phyloP scores from a whole-genome alignment of 495 filamentous ascomycete species.

The Daldinia decipiens region DNA sequence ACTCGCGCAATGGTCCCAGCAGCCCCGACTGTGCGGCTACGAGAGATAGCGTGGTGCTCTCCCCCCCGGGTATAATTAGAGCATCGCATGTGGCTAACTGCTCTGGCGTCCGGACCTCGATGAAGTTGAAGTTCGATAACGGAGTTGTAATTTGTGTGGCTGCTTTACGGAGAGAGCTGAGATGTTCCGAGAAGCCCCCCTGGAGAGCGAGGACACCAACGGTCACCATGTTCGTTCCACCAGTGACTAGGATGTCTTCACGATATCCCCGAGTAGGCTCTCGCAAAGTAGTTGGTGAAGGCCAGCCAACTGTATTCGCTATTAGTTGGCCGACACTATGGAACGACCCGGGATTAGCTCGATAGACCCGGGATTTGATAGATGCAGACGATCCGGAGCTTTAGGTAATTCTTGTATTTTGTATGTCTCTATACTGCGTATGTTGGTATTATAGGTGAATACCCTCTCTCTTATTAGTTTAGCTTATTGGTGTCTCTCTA shows the following conservation, averaged over 20 bases:
- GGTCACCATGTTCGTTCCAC: conserved; percentile 57
- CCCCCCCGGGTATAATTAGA: conserved; percentile 90
- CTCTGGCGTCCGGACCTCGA: conserved; percentile 79
- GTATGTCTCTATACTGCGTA: background rate
- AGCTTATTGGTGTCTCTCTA: background rate
- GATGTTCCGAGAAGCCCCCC: conserved; percentile 91
- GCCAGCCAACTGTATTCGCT: background rate
- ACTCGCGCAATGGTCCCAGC: conserved; percentile 85
- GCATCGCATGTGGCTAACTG: conserved; percentile 81
- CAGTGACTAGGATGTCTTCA: background rate
- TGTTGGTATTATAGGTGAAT: background rate
- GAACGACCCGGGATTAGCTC: conserved; percentile 9
- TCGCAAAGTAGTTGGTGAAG: background rate
- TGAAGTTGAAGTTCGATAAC: conserved; percentile 63
- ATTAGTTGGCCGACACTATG: conserved; percentile 2
- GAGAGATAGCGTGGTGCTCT: conserved; percentile 92
- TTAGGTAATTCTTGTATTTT: conserved; percentile 4
- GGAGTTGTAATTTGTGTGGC: conserved; percentile 49
- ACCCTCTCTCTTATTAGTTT: conserved; percentile 3
- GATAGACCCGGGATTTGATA: conserved; percentile 10
- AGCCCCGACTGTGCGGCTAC: conserved; percentile 83
- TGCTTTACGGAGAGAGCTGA: conserved; percentile 78
- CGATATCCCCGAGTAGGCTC: background rate
- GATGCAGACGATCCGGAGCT: background rate
- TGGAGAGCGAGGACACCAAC: conserved; percentile 92